Percentiles rank a stretch among this genome's conserved stretches.
Evolutionary conservation across 805 yeast species (phyloP).

Genomic region (Saturnispora sekii): DNA sequence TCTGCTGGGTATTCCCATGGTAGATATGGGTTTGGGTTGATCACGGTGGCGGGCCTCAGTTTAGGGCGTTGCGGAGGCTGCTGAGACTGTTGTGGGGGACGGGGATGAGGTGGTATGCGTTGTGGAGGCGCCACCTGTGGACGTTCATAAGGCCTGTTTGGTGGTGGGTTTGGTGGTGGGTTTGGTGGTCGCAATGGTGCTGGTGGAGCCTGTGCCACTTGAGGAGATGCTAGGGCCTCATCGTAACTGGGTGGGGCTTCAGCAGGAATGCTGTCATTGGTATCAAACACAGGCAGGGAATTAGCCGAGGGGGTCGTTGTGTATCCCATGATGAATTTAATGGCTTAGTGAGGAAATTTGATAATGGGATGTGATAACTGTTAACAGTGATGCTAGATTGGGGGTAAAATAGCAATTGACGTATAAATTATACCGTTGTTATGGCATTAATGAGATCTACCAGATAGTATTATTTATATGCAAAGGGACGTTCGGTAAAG

Average conservation of each 20-base stretch:
- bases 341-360: background rate
- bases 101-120: constrained; percentile 2
- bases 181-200: constrained; percentile 8
- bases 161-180: constrained; percentile 3
- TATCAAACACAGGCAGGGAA: constrained; percentile 9
- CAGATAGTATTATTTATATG: no score
- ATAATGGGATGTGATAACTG: background rate
- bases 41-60: constrained; percentile 11
- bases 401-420: no score
- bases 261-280: constrained; percentile 12
- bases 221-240: constrained; percentile 26
- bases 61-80: background rate
- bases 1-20: constrained; percentile 58
- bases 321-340: background rate
- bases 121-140: no score
- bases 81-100: constrained; percentile 5
- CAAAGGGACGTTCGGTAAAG: no score
- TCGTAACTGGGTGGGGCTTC: constrained; percentile 39
- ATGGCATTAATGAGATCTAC: no score
- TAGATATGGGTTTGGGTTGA: constrained; percentile 31
- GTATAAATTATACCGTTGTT: no score
- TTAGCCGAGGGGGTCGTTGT: constrained; percentile 7
- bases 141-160: background rate
- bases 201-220: constrained; percentile 13
- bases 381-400: no score